A percentile compares a stretch with the other conserved stretches of the same genome.
Evolutionary conservation across 768 basidiomycete species (phyloP).

Genomic region (Lentinula guzmanii): DNA sequence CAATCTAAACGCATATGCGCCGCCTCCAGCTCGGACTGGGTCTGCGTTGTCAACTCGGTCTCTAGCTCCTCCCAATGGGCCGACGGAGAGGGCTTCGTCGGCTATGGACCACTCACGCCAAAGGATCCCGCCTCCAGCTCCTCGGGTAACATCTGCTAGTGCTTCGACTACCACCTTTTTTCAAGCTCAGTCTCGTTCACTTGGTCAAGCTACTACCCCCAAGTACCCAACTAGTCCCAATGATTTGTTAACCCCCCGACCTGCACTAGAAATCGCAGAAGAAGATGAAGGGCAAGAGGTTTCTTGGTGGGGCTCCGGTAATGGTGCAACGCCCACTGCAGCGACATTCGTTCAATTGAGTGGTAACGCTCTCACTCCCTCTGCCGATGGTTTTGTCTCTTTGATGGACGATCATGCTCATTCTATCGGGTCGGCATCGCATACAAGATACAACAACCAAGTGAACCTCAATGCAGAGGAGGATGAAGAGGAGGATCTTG

Average conservation of each 20-base stretch:
- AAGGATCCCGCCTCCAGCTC: slow-evolving; percentile 40
- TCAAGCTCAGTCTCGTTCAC: slow-evolving; percentile 26
- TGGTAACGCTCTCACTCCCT: slow-evolving; percentile 29
- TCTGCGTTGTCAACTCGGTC: slow-evolving; percentile 62
- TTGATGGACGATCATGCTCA: slow-evolving; percentile 65
- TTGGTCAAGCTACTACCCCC: slow-evolving; percentile 18
- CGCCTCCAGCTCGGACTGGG: slow-evolving; percentile 54
- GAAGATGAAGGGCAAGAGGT: slow-evolving; percentile 31
- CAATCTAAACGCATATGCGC: slow-evolving; percentile 24
- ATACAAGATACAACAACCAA: slow-evolving; percentile 1
- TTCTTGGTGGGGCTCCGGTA: slow-evolving; percentile 62
- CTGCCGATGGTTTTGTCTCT: slow-evolving; percentile 69
- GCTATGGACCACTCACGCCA: slow-evolving; percentile 69
- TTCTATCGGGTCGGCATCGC: slow-evolving; percentile 23
- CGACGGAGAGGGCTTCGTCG: slow-evolving; percentile 69
- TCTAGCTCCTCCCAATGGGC: slow-evolving; percentile 37
- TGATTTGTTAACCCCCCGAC: slow-evolving; percentile 23
- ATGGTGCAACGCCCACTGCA: slow-evolving; percentile 59
- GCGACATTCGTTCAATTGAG: slow-evolving; percentile 57
- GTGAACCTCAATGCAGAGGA: slow-evolving; percentile 24
- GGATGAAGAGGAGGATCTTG: slow-evolving; percentile 84
- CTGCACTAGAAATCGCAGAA: slow-evolving; percentile 14
- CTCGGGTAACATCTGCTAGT: slow-evolving; percentile 48
- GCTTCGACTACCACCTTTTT: slow-evolving; percentile 48
- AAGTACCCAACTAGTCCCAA: background rate